phyloP scores from a whole-genome alignment of 1,139 yeast genomes.

The Yarrowia galli region DNA sequence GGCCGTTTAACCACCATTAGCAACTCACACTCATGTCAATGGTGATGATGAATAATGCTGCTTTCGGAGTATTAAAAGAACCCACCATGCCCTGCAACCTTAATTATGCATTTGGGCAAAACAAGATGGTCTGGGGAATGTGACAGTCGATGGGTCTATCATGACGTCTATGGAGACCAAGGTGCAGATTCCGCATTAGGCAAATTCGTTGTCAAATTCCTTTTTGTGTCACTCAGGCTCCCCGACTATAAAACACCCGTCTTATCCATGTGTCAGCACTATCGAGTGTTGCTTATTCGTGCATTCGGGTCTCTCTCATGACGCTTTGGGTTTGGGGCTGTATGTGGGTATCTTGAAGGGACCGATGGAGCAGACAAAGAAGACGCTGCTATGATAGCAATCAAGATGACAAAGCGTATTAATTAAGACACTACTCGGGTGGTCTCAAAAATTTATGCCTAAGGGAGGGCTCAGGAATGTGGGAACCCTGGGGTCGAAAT shows the following conservation, averaged over 20 bases:
- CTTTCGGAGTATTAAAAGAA: constrained; percentile 19
- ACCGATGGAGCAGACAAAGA: constrained; percentile 14
- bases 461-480: neutral
- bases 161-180: no score
- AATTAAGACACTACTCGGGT: neutral
- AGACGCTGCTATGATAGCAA: neutral
- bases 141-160: neutral
- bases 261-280: neutral
- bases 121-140: constrained; percentile 25
- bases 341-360: constrained; percentile 7
- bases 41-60: constrained; percentile 31
- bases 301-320: neutral
- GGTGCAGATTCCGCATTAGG: neutral
- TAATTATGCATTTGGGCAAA: constrained; percentile 17
- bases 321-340: neutral
- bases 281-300: neutral
- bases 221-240: neutral
- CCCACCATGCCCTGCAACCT: constrained; percentile 11
- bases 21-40: constrained; percentile 33
- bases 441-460: neutral
- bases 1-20: neutral
- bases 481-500: neutral
- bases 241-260: neutral
- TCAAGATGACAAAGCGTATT: neutral
- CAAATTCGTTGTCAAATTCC: neutral